Conservation (phyloP, 805 yeast species). For the Dipodascus albidus region DNA sequence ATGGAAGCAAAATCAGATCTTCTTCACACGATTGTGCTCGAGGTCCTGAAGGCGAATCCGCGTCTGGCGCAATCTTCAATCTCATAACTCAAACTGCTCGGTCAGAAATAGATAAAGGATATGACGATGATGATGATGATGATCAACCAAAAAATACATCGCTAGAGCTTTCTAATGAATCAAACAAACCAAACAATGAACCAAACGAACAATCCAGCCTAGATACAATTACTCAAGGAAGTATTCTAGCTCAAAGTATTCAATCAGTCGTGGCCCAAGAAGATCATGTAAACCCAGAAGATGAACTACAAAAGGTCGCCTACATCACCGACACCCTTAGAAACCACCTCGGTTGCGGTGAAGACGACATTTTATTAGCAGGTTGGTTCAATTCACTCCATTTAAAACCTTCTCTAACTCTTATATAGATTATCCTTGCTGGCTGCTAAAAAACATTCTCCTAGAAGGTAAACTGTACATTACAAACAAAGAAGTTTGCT, state of each 20-base stretch:
- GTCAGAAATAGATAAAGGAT: constrained; percentile 30
- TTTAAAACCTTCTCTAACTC: neutral
- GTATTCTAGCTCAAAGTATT: constrained; percentile 3
- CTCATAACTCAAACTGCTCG: constrained; percentile 45
- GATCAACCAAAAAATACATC: too few species aligned
- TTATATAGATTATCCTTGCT: constrained; percentile 47
- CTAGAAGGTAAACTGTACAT: constrained; percentile 78
- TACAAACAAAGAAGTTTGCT: constrained; percentile 52
- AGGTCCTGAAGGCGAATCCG: constrained; percentile 26
- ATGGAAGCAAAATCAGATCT: constrained; percentile 3
- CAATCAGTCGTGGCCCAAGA: constrained; percentile 7
- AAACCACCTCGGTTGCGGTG: constrained; percentile 13
- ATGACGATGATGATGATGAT: constrained; percentile 20
- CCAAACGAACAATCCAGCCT: neutral
- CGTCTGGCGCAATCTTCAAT: constrained; percentile 43
- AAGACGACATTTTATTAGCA: constrained; percentile 13
- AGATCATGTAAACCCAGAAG: constrained; percentile 6
- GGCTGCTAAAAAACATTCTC: constrained; percentile 74
- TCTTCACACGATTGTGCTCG: constrained; percentile 20
- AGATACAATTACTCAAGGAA: neutral
- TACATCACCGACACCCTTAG: constrained; percentile 14
- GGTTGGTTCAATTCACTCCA: constrained; percentile 8
- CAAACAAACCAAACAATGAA: neutral
- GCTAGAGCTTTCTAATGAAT: neutral
- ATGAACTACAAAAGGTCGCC: constrained; percentile 13